phyloP scores from a whole-genome alignment of 139 green algal species.

The Picochlorum sp. region DNA sequence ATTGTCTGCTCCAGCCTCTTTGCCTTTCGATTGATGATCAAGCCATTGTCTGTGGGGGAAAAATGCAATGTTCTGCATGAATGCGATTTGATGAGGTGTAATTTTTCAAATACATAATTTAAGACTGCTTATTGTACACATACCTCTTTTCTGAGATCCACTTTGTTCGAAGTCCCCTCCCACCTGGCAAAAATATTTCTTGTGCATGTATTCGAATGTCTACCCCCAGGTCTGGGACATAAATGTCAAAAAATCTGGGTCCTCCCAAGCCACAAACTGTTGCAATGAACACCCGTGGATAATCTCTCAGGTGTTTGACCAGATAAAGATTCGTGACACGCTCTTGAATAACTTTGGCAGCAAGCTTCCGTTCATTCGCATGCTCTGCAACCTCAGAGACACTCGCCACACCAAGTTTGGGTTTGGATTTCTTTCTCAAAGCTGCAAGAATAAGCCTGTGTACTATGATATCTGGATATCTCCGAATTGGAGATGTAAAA shows the following conservation, averaged over 20 bases:
- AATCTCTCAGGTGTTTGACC: conserved; percentile 52
- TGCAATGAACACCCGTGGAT: conserved; percentile 28
- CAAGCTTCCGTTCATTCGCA: conserved; percentile 74
- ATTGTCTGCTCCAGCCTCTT: conserved; percentile 20
- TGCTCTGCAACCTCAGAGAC: conserved; percentile 43
- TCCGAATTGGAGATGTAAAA: conserved; percentile 73
- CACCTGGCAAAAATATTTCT: conserved; percentile 14
- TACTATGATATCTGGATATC: conserved; percentile 88
- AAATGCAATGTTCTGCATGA: too few relatives aligned
- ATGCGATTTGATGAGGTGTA: too few relatives aligned
- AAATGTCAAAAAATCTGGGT: conserved; percentile 65
- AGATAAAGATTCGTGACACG: conserved; percentile 64
- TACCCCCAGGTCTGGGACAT: conserved; percentile 60
- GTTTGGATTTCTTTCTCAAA: conserved; percentile 29
- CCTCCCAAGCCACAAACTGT: conserved; percentile 57
- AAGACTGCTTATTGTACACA: neutral
- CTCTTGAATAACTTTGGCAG: conserved; percentile 52
- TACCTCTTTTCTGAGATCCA: conserved; percentile 7
- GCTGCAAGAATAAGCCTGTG: conserved; percentile 71
- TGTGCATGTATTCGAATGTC: conserved; percentile 45
- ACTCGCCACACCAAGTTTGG: neutral
- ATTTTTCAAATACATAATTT: neutral
- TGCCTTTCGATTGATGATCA: neutral
- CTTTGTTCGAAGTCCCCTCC: neutral
- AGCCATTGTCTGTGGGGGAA: too few relatives aligned